phyloP scores from a whole-genome alignment of 2,329 filamentous ascomycete genomes.

The Colletotrichum kahawae region DNA sequence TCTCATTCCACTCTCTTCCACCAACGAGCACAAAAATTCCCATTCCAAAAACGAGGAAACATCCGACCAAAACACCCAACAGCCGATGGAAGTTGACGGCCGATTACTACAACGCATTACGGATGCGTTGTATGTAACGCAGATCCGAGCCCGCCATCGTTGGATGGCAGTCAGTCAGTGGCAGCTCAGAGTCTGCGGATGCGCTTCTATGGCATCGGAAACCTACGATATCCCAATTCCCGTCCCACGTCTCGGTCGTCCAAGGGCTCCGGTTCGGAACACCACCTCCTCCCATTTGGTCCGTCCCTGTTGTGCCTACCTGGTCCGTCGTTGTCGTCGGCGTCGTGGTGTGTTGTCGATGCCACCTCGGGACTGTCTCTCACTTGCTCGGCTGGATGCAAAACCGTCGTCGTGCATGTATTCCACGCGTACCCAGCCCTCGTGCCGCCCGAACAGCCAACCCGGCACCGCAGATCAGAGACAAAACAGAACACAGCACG shows the following conservation, averaged over 20 bases:
- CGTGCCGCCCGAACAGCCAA: background rate
- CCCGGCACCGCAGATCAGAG: background rate
- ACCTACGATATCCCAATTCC: background rate
- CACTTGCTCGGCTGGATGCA: background rate
- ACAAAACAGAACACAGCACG: background rate
- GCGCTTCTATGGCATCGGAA: background rate
- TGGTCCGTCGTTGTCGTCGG: background rate
- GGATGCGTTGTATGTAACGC: background rate
- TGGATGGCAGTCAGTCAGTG: background rate
- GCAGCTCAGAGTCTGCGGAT: background rate
- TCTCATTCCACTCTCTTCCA: conserved; percentile 10
- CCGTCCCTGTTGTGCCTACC: background rate
- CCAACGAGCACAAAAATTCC: background rate
- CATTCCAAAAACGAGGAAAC: background rate
- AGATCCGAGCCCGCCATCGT: background rate
- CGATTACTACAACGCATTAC: background rate
- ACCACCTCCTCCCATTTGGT: background rate
- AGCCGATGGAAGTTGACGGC: background rate
- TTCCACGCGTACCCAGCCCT: background rate
- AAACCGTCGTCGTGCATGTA: background rate
- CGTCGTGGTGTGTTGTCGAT: background rate
- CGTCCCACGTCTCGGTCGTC: background rate
- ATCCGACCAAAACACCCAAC: background rate
- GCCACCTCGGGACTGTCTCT: background rate
- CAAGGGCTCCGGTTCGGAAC: background rate